Conservation (phyloP, 257 asterid species). For the Primulina huaijiensis region DNA sequence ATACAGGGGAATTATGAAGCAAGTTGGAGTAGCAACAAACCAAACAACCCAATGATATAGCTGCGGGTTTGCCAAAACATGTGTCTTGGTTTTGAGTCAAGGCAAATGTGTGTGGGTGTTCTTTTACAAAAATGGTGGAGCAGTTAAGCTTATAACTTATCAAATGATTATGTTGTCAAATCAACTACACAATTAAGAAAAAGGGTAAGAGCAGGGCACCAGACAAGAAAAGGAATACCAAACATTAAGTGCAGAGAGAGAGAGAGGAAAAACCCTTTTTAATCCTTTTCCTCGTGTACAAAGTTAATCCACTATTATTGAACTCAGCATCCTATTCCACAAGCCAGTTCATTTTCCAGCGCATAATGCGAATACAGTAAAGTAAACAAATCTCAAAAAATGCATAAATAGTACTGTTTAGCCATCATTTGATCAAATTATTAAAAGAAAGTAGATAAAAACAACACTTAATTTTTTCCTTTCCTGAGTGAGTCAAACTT, state of each 20-base stretch:
- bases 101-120: background rate
- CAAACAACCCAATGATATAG: background rate
- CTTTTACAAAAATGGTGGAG: background rate
- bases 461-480: conserved; percentile 59
- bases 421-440: conserved; percentile 71
- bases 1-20: background rate
- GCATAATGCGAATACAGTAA: conserved; percentile 38
- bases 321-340: conserved; percentile 49
- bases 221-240: conserved; percentile 10
- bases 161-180: background rate
- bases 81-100: background rate
- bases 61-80: background rate
- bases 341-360: conserved; percentile 44
- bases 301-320: conserved; percentile 44
- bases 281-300: conserved; percentile 35
- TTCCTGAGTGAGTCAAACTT: conserved; percentile 87
- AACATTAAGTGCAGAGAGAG: background rate
- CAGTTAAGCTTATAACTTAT: background rate
- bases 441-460: conserved; percentile 32
- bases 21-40: background rate
- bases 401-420: conserved; percentile 33
- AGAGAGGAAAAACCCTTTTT: conserved; percentile 13
- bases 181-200: conserved; percentile 1
- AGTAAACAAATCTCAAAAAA: conserved; percentile 45
- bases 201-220: background rate